Percentiles rank a stretch among this genome's conserved stretches.
phyloP scores from a whole-genome alignment of 345 rosid genomes.

The Eucalyptus albens region DNA sequence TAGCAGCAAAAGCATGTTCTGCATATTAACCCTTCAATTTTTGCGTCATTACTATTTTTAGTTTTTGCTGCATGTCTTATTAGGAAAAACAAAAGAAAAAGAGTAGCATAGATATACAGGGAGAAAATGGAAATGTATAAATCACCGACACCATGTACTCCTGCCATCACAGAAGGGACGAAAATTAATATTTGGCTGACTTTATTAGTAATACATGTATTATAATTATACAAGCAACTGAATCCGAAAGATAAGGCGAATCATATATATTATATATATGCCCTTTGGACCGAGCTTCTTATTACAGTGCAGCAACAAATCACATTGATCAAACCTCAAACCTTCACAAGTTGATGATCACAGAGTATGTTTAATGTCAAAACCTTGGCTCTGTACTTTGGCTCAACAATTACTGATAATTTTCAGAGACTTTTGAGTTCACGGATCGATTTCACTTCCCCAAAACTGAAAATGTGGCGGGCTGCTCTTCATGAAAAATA shows the following conservation, averaged over 20 bases:
- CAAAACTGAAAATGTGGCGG: constrained; percentile 10
- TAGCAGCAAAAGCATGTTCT: background rate
- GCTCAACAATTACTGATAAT: background rate
- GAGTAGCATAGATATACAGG: background rate
- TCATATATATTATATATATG: background rate
- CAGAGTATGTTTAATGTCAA: background rate
- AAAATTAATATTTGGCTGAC: background rate
- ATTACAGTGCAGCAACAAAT: background rate
- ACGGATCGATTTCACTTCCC: background rate
- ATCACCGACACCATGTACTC: background rate
- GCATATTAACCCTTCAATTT: background rate
- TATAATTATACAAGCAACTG: background rate
- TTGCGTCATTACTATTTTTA: background rate
- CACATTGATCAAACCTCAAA: background rate
- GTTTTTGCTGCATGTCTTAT: background rate
- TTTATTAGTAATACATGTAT: background rate
- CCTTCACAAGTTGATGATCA: background rate
- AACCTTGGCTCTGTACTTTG: background rate
- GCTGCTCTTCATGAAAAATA: constrained; percentile 17
- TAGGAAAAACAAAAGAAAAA: background rate
- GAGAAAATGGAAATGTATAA: background rate
- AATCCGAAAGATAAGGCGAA: background rate
- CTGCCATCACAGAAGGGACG: background rate
- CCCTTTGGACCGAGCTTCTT: background rate
- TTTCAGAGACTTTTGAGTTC: background rate